Conservation (phyloP, 805 yeast genomes). For the Lipomyces yamadae region DNA sequence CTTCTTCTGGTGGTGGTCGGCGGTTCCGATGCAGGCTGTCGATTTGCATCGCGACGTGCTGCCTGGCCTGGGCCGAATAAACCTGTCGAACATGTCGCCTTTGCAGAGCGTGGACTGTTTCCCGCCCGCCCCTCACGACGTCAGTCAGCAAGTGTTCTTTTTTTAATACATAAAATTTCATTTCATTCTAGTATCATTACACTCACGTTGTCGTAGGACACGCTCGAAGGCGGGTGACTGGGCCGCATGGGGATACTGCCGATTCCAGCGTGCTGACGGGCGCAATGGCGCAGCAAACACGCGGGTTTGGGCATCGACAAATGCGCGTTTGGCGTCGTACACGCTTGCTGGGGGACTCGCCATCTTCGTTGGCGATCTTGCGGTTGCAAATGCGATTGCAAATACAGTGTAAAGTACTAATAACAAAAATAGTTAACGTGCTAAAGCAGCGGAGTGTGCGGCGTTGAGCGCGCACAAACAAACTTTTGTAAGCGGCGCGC, state of each 20-base stretch:
- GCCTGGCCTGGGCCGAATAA: constrained; percentile 30
- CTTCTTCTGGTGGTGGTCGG: constrained; percentile 6
- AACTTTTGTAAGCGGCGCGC: not conserved
- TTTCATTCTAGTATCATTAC: not conserved
- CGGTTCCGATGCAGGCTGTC: constrained; percentile 21
- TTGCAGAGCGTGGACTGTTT: constrained; percentile 27
- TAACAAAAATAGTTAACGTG: too few relatives aligned
- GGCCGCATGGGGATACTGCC: constrained; percentile 17
- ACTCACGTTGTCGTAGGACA: constrained; percentile 20
- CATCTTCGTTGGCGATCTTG: not conserved
- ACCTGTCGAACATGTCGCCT: constrained; percentile 14
- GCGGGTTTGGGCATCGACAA: constrained; percentile 34
- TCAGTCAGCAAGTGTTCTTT: too few relatives aligned
- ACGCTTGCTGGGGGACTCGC: constrained; percentile 3
- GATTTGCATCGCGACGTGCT: constrained; percentile 35
- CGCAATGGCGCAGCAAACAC: constrained; percentile 21
- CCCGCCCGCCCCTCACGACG: too few relatives aligned
- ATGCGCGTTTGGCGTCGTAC: constrained; percentile 31
- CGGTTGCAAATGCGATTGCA: too few relatives aligned
- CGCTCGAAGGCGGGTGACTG: constrained; percentile 14
- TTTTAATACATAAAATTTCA: too few relatives aligned
- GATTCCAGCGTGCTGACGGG: constrained; percentile 28
- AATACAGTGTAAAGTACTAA: too few relatives aligned
- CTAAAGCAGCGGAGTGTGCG: not conserved
- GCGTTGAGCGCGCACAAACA: not conserved